Evolutionary conservation across 805 yeast genomes (phyloP), one percentile per base, ranked within the genome.

Genomic region (Spathaspora sp.): DNA sequence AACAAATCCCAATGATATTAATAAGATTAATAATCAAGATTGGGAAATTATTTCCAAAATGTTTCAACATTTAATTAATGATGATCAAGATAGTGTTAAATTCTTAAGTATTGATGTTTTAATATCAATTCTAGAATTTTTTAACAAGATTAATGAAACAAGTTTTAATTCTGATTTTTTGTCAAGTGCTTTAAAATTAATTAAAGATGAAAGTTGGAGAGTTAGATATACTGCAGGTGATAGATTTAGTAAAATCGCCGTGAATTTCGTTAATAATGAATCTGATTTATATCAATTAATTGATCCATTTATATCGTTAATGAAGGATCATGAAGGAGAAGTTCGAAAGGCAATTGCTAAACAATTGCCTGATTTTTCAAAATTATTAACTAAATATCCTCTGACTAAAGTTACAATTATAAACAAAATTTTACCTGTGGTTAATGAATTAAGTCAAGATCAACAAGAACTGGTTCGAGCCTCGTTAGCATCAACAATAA

Each of bases 221-320:
- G 98, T 94, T 52, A 85, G 99, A 63, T 94, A 93, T 71, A 91
- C 94, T 85, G 96, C 96, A 32, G 97, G 97, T n/a, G 97, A 93
- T 66, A 80, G 91, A 61, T 92, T 91, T 64, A 89, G 85, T 59
- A 75, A 77, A 55, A 79, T 94, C 54, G 89, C 96, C 1, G 60
- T 71, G 16, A 83, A 82, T 57, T 85, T 92, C 62, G 75, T 77
- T 58, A 75, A 78, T 55, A 77, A 81, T 47, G 81, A 79, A 40
- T 71, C 76, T 29, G 86, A 83, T 57, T 75, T 82, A 52, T 73
- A 72, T 57, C 75, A 85, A 61, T 77, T 86, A 55, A 82, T 85
- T 46, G 85, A 85, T 42, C 87, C 91, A 45, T 86, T 93, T 65
- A 77, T 90, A 54, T 65, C 80, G 38, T 78, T 93, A 54, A 85